Percentiles rank a stretch among this genome's conserved stretches.
These are phyloP conservation scores for Emmonsiellopsis sp. DNA, from an alignment of 2,329 filamentous ascomycete species.

Conservation along the genomic window DNA sequence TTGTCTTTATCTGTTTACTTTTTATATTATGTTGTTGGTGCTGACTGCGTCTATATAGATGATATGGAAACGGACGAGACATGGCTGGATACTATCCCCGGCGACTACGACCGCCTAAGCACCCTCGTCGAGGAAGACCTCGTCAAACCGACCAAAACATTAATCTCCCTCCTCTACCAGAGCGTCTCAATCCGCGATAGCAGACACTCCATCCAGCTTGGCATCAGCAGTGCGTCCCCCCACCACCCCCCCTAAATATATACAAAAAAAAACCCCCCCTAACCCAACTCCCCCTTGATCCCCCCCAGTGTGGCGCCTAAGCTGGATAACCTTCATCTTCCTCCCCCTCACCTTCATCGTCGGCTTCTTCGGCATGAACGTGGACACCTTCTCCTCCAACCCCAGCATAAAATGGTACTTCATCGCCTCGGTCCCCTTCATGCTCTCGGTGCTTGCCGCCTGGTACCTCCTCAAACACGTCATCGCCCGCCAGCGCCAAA, in stretches of 20 bases:
- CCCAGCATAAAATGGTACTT: slow-evolving; percentile 45
- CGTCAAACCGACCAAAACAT: slow-evolving; percentile 41
- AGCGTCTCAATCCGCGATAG: slow-evolving; percentile 45
- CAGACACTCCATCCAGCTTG: slow-evolving; percentile 40
- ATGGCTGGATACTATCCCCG: slow-evolving; percentile 34
- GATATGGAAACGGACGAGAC: slow-evolving; percentile 21
- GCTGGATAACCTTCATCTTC: slow-evolving; percentile 34
- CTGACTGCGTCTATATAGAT: slow-evolving; percentile 8
- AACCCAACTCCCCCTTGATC: neutral
- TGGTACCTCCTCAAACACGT: slow-evolving; percentile 43
- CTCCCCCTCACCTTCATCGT: slow-evolving; percentile 41
- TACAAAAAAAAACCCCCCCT: neutral
- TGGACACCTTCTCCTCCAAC: slow-evolving; percentile 35
- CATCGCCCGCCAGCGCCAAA: slow-evolving; percentile 33
- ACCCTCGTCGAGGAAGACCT: slow-evolving; percentile 43
- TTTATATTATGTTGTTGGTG: neutral
- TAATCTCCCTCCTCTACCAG: slow-evolving; percentile 46
- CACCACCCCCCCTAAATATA: neutral
- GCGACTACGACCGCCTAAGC: slow-evolving; percentile 38
- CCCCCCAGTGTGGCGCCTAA: slow-evolving; percentile 22
- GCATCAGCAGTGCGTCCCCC: slow-evolving; percentile 35
- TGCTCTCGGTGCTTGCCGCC: slow-evolving; percentile 35
- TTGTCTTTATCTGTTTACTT: neutral
- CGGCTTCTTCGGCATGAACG: slow-evolving; percentile 44
- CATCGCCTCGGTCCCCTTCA: slow-evolving; percentile 37